Base-by-base conservation (phyloP, 768 basidiomycete genomes). In the Boletus patriciae region DNA sequence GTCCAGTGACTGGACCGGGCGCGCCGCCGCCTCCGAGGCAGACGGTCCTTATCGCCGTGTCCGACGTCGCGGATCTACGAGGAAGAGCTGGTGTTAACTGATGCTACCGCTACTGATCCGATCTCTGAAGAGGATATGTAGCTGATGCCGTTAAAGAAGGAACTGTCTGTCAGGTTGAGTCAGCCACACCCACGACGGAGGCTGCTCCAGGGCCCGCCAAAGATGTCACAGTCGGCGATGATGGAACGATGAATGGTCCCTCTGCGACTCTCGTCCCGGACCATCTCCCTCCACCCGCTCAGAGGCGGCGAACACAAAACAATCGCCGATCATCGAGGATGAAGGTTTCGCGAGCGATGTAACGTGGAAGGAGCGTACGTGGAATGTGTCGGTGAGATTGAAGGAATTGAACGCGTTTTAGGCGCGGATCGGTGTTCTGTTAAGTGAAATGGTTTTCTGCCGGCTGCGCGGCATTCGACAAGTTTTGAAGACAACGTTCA, bases 331-430 rank as follows among this genome's bases (percentile, higher is more conserved):
- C 18, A 56, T 46, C 5, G 71, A 72, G n/a, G 66, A 58, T 3
- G 76, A 78, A 46, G 72, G 74, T 29, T 90, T 81, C 57, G 77
- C 90, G 25, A 81, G 85, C 15, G 83, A 88, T 45, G 73, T 79
- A 27, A 89, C 86, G 5, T 93, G 92, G 92, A 92, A 93, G 70
- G 92, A 93, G 68, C 79, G 85, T 49, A 85, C 87, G 19, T 94
- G 91, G 90, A 87, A 86, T 64, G 89, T 92, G 73, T 68, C 94
- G 19, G 78, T 84, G 29, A 31, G 2, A 43, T 69, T 94, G 60
- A 82, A 84, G 57, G 90, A 93, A 69, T n/a, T n/a, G n/a, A 86
- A 89, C 42, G 88, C 93, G 89, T 94, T 90, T 69, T 93, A 84
- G 87, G 88, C 91, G 21, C 75, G 25, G 25, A 25, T 25, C 25